Evolutionary conservation across 331 rosid genomes (phyloP).

Genomic region (Malus hybrid): DNA sequence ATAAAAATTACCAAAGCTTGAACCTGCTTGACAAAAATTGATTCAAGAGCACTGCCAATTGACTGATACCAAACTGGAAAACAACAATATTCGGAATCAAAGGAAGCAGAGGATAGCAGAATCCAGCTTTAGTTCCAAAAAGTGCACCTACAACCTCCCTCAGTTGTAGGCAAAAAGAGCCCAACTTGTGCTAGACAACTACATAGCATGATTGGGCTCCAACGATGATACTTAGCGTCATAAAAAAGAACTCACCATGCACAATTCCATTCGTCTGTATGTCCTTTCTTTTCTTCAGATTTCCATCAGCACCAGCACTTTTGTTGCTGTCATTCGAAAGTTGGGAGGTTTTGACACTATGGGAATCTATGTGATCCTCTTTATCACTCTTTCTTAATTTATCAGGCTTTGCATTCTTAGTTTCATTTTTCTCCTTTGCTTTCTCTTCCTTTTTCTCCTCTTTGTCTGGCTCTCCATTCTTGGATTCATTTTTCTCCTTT

Average conservation of each 20-base stretch:
- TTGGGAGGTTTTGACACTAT: slow-evolving; percentile 29
- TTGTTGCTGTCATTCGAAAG: slow-evolving; percentile 31
- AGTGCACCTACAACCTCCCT: slow-evolving; percentile 19
- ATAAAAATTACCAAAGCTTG: slow-evolving; percentile 16
- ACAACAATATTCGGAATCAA: neutral
- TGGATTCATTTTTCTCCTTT: slow-evolving; percentile 23
- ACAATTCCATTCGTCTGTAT: slow-evolving; percentile 65
- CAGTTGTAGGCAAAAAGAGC: slow-evolving; percentile 1
- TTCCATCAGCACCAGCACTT: slow-evolving; percentile 37
- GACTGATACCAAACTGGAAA: neutral
- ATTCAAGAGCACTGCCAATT: slow-evolving; percentile 11
- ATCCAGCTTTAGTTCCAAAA: slow-evolving; percentile 14
- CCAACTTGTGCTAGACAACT: slow-evolving; percentile 19
- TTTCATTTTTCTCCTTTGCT: slow-evolving; percentile 29
- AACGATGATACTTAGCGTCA: slow-evolving; percentile 9
- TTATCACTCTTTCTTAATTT: slow-evolving; percentile 45
- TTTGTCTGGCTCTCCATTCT: slow-evolving; percentile 49
- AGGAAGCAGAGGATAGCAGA: neutral
- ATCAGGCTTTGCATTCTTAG: slow-evolving; percentile 27
- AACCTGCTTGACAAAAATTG: slow-evolving; percentile 19
- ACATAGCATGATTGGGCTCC: slow-evolving; percentile 10
- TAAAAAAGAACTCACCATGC: slow-evolving; percentile 66
- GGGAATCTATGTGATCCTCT: slow-evolving; percentile 21
- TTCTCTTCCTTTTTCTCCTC: slow-evolving; percentile 52
- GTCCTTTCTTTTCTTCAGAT: slow-evolving; percentile 72